Evolutionary conservation across 495 filamentous ascomycete species (phyloP), one percentile per base, ranked within the genome.

Genomic region (Penicillium cataractarum): DNA sequence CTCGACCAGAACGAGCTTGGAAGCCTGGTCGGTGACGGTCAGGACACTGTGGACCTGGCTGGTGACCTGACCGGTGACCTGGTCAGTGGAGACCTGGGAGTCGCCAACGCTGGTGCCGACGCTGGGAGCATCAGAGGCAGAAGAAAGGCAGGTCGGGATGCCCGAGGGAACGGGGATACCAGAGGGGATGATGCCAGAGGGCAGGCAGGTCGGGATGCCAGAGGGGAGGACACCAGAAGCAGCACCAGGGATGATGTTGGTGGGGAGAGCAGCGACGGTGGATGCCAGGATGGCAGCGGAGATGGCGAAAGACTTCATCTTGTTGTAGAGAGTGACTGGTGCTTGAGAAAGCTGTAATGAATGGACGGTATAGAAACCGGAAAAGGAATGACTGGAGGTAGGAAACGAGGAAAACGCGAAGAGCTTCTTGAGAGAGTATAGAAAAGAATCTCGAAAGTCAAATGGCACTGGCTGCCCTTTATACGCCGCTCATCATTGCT

Each of bases 341-440:
- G 52, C 49, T 60, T 56, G 42, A 29, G 57, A 57, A 58, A 65
- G 61, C 62, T 57, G 58, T 54, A 70, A 72, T 39, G 69, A 72
- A 64, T 71, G 70, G 70, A 72, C 68, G 65, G 65, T 72, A 68
- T 63, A 26, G 50, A 71, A n/a, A 62, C 65, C 58, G 61, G 29
- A 44, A 46, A 70, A 70, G 10, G 65, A 68, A 53, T 52, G 67
- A 68, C 63, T 54, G 65, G 62, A 50, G 50, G 55, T 67, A 64
- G 55, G 61, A 63, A 63, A 54, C 50, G 29, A 32, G 58, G 55
- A 54, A 42, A 46, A 44, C 37, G 55, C 57, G 57, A 63, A 62
- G 61, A 59, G 60, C 29, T 64, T 68, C 64, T 70, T 71, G 53
- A 50, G 55, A 51, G 48, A 26, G 31, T 32, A 48, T 33, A 42